Base-by-base conservation (phyloP, 2,329 filamentous ascomycete species). In the Leptosphaerulina australis region DNA sequence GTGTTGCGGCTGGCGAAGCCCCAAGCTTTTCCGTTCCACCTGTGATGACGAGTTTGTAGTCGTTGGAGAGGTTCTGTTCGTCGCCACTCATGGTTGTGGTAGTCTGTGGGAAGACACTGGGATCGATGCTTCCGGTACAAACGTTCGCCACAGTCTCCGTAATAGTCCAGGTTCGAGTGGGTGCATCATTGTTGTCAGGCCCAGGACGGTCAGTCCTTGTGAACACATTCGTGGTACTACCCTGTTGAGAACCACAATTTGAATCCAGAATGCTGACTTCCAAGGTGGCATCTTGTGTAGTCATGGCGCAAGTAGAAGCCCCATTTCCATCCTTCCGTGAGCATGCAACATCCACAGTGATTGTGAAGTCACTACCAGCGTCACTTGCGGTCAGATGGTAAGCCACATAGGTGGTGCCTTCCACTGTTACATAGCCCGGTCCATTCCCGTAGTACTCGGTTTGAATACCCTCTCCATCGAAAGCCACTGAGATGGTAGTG, bases 1-100 rank as follows among this genome's bases (percentile, higher is more conserved):
- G 44, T 10, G 62, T 59, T 4, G 57, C 59, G 20, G 57, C 60
- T 0, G 59, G 58, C 12, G 63, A 60, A 5, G 63, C 62, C 14
- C 51, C 50, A 5, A 70, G 53, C 38, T 63, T 65, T 22, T 69
- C 60, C 5, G 47, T 50, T 12, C 66, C 65, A 9, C 65, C 65
- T 1, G 68, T 71, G 35, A 70, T 60, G 39, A 67, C 46, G 12
- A 69, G 30, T 14, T 56, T 43, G 39, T 58, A 62, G 9, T 58
- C 60, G 10, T 50, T 51, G 22, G 65, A 22, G 14, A 51, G 58
- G 25, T 53, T 47, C 5, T 50, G 46, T 4, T 52, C 43, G 14
- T 55, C 51, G 33, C 48, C 49, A 8, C 44, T 47, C 15, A 47
- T 37, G 12, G 36, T 51, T 5, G 24, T 22, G 8, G 48, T 41